Percentiles rank a stretch among this genome's conserved stretches.
Evolutionary conservation across 129 eudicot species (phyloP).

Genomic region (Flaveria robusta): DNA sequence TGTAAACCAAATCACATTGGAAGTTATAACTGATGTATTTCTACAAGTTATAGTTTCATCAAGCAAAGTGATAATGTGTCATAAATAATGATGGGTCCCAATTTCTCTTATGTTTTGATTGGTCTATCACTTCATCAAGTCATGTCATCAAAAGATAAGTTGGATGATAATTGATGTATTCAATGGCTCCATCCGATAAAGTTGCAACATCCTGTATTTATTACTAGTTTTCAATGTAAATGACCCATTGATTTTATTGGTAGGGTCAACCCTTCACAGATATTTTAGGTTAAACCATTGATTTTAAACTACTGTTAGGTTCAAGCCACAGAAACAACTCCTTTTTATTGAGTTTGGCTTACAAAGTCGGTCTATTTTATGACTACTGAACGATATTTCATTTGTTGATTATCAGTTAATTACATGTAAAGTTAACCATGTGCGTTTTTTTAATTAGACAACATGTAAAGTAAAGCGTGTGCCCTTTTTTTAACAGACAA

Average conservation of each 20-base stretch:
- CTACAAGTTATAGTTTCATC: not conserved
- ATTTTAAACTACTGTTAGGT: not conserved
- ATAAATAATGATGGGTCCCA: not conserved
- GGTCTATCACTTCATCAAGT: not conserved
- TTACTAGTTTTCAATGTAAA: not conserved
- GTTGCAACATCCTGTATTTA: not conserved
- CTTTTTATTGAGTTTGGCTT: not conserved
- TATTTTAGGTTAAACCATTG: not conserved
- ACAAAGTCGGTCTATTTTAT: not conserved
- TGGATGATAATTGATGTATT: not conserved
- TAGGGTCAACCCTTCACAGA: conserved; percentile 4
- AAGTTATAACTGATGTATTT: not conserved
- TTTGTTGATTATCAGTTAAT: not conserved
- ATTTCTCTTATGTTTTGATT: not conserved
- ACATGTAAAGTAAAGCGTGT: conserved; percentile 6
- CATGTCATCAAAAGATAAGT: conserved; percentile 7
- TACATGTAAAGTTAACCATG: conserved; percentile 11
- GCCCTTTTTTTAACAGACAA: not conserved
- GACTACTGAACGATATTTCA: not conserved
- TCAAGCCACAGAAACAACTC: not conserved
- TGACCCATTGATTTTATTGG: not conserved
- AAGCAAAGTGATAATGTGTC: not conserved
- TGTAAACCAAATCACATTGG: conserved; percentile 20
- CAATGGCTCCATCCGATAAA: conserved; percentile 3
- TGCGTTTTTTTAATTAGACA: not conserved